Conservation (phyloP, 352 stramenopile species). For the Peronospora farinosa region DNA sequence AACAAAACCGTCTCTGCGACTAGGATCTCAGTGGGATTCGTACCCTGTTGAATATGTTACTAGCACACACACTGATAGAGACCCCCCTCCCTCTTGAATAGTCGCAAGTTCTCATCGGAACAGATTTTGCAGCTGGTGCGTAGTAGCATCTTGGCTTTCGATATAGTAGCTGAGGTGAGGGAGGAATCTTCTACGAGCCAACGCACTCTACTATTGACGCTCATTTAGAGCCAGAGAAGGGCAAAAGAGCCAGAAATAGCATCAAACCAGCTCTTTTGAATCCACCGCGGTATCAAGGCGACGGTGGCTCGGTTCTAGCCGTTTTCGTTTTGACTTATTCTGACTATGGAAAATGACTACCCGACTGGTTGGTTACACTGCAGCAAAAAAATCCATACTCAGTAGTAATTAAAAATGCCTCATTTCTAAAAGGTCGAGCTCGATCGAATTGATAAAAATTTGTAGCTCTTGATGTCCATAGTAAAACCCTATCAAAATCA, state of each 20-base stretch:
- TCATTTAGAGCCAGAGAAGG: neutral
- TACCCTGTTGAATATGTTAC: neutral
- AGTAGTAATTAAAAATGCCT: conserved; percentile 1
- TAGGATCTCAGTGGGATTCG: neutral
- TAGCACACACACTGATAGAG: neutral
- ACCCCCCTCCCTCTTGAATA: too few relatives aligned
- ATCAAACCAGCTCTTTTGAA: conserved; percentile 25
- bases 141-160: neutral
- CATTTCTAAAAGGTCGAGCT: conserved; percentile 23
- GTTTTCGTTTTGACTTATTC: conserved; percentile 16
- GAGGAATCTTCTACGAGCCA: too few relatives aligned
- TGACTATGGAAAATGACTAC: conserved; percentile 23
- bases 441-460: neutral
- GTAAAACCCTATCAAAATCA: neutral
- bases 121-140: neutral
- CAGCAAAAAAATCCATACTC: conserved; percentile 23
- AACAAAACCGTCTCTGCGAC: neutral
- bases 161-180: too few relatives aligned
- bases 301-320: conserved; percentile 14
- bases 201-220: neutral
- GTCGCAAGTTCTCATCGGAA: too few relatives aligned
- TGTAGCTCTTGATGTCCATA: neutral
- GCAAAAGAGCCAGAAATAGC: conserved; percentile 18
- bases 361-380: conserved; percentile 8
- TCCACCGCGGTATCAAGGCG: conserved; percentile 22